A percentile compares a stretch with the other conserved stretches of the same genome.
These are phyloP conservation scores for Wallacemonas sp. DNA, from an alignment of 208 protist species.

Conservation along the genomic window DNA sequence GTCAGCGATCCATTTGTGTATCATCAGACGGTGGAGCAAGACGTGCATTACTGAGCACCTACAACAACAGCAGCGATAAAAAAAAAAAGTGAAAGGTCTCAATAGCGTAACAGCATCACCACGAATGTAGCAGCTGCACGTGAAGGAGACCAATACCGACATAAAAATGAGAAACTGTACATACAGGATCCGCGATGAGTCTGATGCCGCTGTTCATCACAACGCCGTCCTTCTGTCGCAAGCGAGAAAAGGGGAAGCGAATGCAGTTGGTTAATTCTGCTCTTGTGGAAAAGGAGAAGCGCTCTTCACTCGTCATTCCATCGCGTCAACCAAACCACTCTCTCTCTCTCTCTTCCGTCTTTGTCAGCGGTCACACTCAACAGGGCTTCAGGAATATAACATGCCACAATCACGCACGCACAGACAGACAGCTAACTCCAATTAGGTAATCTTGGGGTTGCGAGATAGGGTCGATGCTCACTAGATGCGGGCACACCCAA, in stretches of 20 bases:
- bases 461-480: conserved; percentile 40
- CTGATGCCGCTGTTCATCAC: conserved; percentile 10
- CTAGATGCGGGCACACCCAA: conserved; percentile 21
- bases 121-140: too few species aligned
- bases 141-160: too few species aligned
- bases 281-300: conserved; percentile 42
- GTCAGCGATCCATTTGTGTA: conserved; percentile 14
- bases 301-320: conserved; percentile 47
- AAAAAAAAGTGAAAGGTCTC: too few species aligned
- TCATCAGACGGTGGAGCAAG: background rate
- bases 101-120: too few species aligned
- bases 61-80: conserved; percentile 15
- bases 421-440: background rate
- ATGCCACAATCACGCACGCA: background rate
- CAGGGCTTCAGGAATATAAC: too few species aligned
- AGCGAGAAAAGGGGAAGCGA: background rate
- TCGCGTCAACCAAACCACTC: background rate
- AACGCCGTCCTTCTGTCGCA: background rate
- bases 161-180: too few species aligned
- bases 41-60: background rate
- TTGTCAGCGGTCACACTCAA: too few species aligned
- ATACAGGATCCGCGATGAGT: background rate
- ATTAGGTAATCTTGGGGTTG: conserved; percentile 29
- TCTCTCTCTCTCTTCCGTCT: too few species aligned
- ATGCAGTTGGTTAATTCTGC: conserved; percentile 50